Base-by-base conservation (phyloP, 139 green algal species). In the Eudorina sp. region DNA sequence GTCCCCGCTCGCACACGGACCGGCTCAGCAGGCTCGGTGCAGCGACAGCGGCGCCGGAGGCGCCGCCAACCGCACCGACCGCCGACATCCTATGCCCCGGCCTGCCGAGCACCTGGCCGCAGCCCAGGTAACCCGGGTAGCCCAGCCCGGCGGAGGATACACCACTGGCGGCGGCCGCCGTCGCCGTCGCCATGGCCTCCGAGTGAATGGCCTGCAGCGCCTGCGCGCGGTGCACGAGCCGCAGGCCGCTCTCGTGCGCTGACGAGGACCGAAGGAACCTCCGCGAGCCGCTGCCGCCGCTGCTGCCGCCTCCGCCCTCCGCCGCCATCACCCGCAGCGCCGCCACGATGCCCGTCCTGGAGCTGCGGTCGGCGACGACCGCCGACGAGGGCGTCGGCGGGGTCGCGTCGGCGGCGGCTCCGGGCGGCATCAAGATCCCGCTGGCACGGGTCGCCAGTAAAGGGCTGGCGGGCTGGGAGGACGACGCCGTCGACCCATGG, bases 1-100 rank as follows among this genome's bases (percentile, higher is more conserved):
- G n/a, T n/a, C n/a, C n/a, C n/a, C 62, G 62, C 27, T 72, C 62
- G 62, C 62, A 11, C 16, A 3, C 16, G 62, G 27, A 31, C 16
- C 73, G 73, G 46, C 73, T 62, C 23, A 81, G 41, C 43, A 81
- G 27, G 73, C 73, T 81, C 14, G 73, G 73, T 16, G 45, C 43
- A 7, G 45, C 11, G 73, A 3, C 46, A 45, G 29, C 43, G 73
- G 73, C 27, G 7, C n/a, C n/a, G n/a, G n/a, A n/a, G n/a, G n/a
- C n/a, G n/a, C n/a, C n/a, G n/a, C n/a, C n/a, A n/a, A n/a, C n/a
- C n/a, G 73, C 73, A 31, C 38, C 70, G 38, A 9, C 41, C 0
- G 43, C 38, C 8, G 70, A 40, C 23, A 72, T 72, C 21, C 21
- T 25, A 11, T 72, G 62, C 16, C 62, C 62, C 31, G 62, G 27